phyloP scores from a whole-genome alignment of 2,329 filamentous ascomycete genomes.

The Nigrograna mackinnonii region DNA sequence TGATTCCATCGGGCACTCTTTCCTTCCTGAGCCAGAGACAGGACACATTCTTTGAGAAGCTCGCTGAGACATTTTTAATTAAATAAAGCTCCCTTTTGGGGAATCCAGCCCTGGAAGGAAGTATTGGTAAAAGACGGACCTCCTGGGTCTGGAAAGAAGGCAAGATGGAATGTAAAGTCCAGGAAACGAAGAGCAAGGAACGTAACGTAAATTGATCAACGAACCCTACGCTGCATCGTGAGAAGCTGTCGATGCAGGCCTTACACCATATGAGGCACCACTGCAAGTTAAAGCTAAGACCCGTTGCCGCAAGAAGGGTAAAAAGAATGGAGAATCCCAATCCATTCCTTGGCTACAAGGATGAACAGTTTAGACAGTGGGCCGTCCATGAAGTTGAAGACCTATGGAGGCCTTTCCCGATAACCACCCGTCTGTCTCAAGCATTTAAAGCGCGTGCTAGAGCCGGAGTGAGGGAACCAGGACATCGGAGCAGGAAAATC shows the following conservation, averaged over 20 bases:
- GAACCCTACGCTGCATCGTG: neutral
- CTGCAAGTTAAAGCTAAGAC: neutral
- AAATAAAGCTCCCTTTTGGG: conserved; percentile 12
- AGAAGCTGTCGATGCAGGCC: neutral
- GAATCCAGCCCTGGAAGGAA: conserved; percentile 13
- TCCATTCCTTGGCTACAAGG: neutral
- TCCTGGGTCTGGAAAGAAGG: conserved; percentile 12
- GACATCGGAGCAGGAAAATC: too few relatives aligned
- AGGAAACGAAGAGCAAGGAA: conserved; percentile 3
- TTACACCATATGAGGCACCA: neutral
- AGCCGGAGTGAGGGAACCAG: too few relatives aligned
- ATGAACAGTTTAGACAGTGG: neutral
- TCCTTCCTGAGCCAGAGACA: conserved; percentile 17
- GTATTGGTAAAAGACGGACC: conserved; percentile 12
- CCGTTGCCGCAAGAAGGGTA: neutral
- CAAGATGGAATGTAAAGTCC: conserved; percentile 8
- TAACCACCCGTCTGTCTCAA: neutral
- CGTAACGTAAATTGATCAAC: neutral
- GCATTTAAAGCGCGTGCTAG: too few relatives aligned
- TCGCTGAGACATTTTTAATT: conserved; percentile 16
- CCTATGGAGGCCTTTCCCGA: neutral
- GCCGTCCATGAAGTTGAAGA: neutral
- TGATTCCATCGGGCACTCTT: conserved; percentile 17
- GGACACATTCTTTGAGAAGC: conserved; percentile 20
- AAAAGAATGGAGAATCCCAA: neutral